Base-by-base conservation (phyloP, 225 moss, liverwort and hornwort genomes). In the Polytrichum formosum region DNA sequence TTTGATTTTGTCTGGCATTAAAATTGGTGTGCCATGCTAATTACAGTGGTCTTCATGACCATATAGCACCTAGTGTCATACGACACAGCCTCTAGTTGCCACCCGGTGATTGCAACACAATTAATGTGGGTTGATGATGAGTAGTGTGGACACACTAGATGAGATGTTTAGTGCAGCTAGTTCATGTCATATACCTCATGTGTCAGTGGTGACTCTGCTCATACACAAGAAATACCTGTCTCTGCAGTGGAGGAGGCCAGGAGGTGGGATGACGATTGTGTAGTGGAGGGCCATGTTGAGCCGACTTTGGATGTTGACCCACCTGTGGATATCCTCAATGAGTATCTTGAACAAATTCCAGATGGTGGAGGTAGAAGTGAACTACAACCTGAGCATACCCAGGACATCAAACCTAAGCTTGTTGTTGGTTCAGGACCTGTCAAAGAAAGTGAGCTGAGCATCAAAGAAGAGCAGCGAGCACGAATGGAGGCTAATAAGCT, bases 401-500 rank as follows among this genome's bases (percentile, higher is more conserved):
- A 72, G n/a, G 23, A 28, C 22, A 21, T 29, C 19, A 81, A 66
- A 54, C 84, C 76, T 55, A 56, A 70, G 6, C 60, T 87, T 54
- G 59, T 74, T 6, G 59, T 84, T 7, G 84, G 84, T 66, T 58
- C 66, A 33, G 76, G 70, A 69, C 25, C 69, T 26, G 1, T 58
- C 21, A 1, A 67, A 46, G 70, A n/a, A 64, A 75, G 35, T 31
- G 74, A 74, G 64, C 81, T 64, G 74, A 79, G 78, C 30, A 77
- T 84, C 33, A 85, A 79, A 82, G 84, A 88, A 8, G 79, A 85
- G 30, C 87, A 88, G 77, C 84, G 82, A 25, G 73, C 77, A 37
- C 75, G 87, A 55, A 87, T 87, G 87, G 87, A 85, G 75, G 82
- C 84, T 25, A 88, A 88, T 66, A 84, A 82, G 79, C 84, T 79